Base-by-base conservation (phyloP, 2,329 filamentous ascomycete species). In the Claviceps citrina region DNA sequence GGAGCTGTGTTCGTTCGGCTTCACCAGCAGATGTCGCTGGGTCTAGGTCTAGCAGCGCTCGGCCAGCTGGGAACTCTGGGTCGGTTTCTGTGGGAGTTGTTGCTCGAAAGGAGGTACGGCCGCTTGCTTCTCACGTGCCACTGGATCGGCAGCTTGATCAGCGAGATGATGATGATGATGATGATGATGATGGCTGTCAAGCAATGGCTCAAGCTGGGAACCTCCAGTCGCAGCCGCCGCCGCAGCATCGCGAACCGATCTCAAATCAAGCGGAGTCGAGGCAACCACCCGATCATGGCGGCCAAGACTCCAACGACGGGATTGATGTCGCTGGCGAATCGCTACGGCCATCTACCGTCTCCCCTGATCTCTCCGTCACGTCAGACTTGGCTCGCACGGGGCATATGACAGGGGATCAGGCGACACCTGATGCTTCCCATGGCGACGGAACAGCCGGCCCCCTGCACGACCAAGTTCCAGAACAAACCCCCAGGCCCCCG, bases 271-370 rank as follows among this genome's bases (percentile, higher is more conserved):
- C 13, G 12, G 3, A 10, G n/a, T 20, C 19, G 7, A 10, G 5
- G 7, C 20, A 34, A 24, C 34, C 33, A 1, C 27, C 36, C 10
- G 33, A 26, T 12, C 32, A 16, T 15, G 35, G 33, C 27, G 33
- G 28, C 13, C 33, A 41, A 10, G 19, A 27, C 9, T 12, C 9
- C 13, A 19, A 43, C 20, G 28, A 38, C 19, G 13, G 15, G 10
- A 3, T 13, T 13, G 40, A 19, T n/a, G 8, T 8, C 18, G 13
- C 39, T 7, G 37, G 37, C 4, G 46, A 41, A 7, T 12, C 35
- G 5, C n/a, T 41, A n/a, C 32, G 35, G 16, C 36, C 25, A 4
- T 31, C 34, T 7, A 42, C 39, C 6, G 41, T 46, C n/a, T 47
- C 44, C 12, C 46, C 46, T 2, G 42, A 44, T 7, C 18, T 37